Base-by-base conservation (phyloP, 192 early-diverging fungal genomes). In the Coemansia interrupta region DNA sequence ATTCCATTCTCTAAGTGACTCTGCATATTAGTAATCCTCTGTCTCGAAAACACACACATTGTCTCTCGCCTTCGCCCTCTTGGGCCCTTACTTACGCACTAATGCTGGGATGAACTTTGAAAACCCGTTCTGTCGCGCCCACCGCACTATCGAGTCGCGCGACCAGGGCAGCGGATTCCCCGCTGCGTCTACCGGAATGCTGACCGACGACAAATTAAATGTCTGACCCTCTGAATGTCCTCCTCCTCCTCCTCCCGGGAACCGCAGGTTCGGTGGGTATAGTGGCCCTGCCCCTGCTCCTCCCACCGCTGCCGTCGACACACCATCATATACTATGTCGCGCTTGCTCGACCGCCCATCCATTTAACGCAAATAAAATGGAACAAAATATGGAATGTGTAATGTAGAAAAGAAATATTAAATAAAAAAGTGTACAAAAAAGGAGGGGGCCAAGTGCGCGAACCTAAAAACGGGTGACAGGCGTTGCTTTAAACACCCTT, bases 71-170 rank as follows among this genome's bases (percentile, higher is more conserved):
- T n/a, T n/a, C n/a, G n/a, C n/a, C n/a, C n/a, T n/a, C n/a, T n/a
- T n/a, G n/a, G n/a, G n/a, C n/a, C n/a, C n/a, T n/a, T 28, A 70
- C 74, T 70, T 71, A 78, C 74, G 75, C 1, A 65, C 36, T 58
- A 78, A 72, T n/a, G 68, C 58, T 17, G 69, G 58, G 30, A 72
- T 36, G 24, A 78, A 78, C 55, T 72, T 71, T 61, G 46, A 44
- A 56, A 78, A 78, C 20, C 69, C 69, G 38, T 67, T 68, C 2
- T 53, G 55, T 10, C 50, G 68, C 15, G 66, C 65, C 75, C 75
- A 78, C 52, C 45, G 61, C 14, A 72, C 65, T 17, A 78, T 47
- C 20, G 74, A 78, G 36, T 78, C 74, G 10, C 65, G 47, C 23
- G 63, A 64, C 74, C 74, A 78, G 9, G 74, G 74, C 12, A 71